Conservation (phyloP, 1,284 basidiomycete genomes). For the Kwoniella shivajii region DNA sequence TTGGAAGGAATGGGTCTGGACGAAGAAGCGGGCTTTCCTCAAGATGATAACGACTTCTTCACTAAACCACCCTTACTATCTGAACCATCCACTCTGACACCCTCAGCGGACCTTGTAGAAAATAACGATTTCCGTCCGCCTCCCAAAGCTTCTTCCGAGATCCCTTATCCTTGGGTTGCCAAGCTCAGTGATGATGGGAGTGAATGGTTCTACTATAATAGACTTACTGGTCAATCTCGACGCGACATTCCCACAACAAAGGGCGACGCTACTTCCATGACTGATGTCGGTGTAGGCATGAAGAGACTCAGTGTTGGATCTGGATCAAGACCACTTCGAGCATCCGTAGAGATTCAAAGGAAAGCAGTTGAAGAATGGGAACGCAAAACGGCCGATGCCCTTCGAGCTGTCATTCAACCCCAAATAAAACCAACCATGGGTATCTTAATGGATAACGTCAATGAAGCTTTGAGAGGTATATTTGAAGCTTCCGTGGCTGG, state of each 20-base stretch:
- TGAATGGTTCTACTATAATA: constrained; percentile 78
- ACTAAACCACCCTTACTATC: constrained; percentile 1
- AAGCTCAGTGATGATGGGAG: constrained; percentile 81
- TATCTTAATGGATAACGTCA: constrained; percentile 34
- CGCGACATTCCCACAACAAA: constrained; percentile 51
- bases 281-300: constrained; percentile 10
- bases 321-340: constrained; percentile 16
- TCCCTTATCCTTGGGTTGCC: constrained; percentile 75
- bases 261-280: constrained; percentile 12
- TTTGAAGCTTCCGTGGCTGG: constrained; percentile 46
- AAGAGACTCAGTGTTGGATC: constrained; percentile 14
- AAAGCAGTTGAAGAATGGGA: constrained; percentile 34
- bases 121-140: constrained; percentile 33
- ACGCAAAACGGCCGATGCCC: constrained; percentile 18
- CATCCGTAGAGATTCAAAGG: constrained; percentile 23
- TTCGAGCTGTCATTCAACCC: constrained; percentile 22
- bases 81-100: constrained; percentile 3
- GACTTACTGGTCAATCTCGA: constrained; percentile 65
- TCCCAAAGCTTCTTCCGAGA: constrained; percentile 59
- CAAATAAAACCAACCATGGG: constrained; percentile 25
- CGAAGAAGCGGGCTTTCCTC: constrained; percentile 55
- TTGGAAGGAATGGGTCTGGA: constrained; percentile 49
- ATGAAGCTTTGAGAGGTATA: constrained; percentile 42
- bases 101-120: neutral
- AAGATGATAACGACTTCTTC: constrained; percentile 19